Conservation (phyloP, 352 stramenopile genomes). For the Blastocystis sp. region DNA sequence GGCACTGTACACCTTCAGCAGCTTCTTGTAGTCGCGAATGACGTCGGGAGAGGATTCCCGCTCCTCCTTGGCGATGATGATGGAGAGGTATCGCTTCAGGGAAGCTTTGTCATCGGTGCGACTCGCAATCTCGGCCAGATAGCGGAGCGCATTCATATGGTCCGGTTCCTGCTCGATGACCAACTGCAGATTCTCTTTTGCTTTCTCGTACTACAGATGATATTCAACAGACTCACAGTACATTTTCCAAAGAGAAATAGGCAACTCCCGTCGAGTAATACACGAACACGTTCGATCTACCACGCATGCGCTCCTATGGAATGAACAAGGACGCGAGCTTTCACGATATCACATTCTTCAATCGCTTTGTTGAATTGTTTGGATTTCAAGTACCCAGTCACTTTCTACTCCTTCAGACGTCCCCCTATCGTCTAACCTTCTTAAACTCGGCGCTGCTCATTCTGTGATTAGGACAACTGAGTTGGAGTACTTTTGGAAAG, state of each 20-base stretch:
- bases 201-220: background rate
- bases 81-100: background rate
- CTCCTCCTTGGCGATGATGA: background rate
- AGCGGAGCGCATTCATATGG: background rate
- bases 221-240: background rate
- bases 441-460: background rate
- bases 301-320: background rate
- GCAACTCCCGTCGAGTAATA: background rate
- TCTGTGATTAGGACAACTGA: too few relatives aligned
- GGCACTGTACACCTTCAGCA: background rate
- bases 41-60: background rate
- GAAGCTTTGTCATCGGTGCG: background rate
- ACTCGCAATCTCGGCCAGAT: background rate
- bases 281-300: background rate
- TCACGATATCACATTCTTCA: slow-evolving; percentile 10
- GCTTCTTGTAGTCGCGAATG: background rate
- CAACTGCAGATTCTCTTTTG: background rate
- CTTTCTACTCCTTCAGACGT: background rate
- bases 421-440: background rate
- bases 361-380: background rate
- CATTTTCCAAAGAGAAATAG: background rate
- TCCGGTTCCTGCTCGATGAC: background rate
- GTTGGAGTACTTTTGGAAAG: too few relatives aligned
- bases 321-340: background rate
- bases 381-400: background rate